Conservation (phyloP, 176 grass and related monocot species). For the Triticum dicoccoides region DNA sequence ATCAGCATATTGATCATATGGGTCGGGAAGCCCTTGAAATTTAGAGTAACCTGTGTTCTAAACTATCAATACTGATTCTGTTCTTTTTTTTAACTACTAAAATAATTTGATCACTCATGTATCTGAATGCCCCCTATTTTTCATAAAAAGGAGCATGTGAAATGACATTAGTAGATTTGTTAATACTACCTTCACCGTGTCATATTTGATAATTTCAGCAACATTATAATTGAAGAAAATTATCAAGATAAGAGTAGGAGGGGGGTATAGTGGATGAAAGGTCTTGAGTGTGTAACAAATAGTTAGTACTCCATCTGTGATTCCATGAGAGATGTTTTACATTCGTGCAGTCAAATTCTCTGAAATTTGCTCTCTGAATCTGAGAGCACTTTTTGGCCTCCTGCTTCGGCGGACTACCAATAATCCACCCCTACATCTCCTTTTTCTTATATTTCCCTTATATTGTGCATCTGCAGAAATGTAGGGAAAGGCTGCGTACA, state of each 20-base stretch:
- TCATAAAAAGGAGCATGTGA: neutral
- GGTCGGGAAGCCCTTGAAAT: neutral
- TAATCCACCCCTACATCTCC: neutral
- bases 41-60: conserved; percentile 12
- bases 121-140: neutral
- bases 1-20: neutral
- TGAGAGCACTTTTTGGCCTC: neutral
- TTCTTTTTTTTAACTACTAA: neutral
- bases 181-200: neutral
- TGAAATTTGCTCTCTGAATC: neutral
- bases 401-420: neutral
- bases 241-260: neutral
- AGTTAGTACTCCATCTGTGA: neutral
- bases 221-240: neutral
- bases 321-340: neutral
- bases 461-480: neutral
- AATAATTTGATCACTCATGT: neutral
- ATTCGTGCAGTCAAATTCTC: neutral
- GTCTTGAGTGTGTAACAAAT: neutral
- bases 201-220: neutral
- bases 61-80: neutral
- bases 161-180: neutral
- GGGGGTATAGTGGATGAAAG: neutral
- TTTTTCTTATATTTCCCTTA: neutral
- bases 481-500: too few species aligned